phyloP scores from a whole-genome alignment of 805 yeast species.

The Metschnikowia gelsemii region DNA sequence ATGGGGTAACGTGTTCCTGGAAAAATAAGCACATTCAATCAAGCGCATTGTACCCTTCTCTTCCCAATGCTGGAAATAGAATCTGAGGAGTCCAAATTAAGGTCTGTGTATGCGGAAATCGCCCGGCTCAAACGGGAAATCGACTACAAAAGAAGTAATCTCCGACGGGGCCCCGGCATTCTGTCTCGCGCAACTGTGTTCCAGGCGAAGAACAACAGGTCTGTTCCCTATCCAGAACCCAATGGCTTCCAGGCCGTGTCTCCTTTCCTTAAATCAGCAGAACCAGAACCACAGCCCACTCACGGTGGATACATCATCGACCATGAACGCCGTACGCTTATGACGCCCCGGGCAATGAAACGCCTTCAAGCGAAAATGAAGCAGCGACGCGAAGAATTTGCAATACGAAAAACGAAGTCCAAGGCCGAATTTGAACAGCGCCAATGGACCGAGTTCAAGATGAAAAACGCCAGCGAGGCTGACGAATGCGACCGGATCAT shows the following conservation, averaged over 20 bases:
- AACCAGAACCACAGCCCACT: not conserved
- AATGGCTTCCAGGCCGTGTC: not conserved
- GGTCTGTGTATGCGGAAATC: conserved; percentile 7
- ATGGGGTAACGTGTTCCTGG: not conserved
- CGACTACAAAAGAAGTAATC: conserved; percentile 4
- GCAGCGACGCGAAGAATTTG: conserved; percentile 3
- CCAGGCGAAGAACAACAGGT: conserved; percentile 1
- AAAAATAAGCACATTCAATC: not conserved
- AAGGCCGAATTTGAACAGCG: not conserved
- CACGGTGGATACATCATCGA: conserved; percentile 7
- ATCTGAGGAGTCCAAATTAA: not conserved
- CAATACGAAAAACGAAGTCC: not conserved
- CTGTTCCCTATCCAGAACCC: not conserved
- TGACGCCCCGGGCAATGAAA: conserved; percentile 13
- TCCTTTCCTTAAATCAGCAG: not conserved
- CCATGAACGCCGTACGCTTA: conserved; percentile 10
- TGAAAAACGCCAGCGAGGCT: conserved; percentile 33
- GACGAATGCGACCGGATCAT: conserved; percentile 47
- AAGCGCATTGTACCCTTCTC: not conserved
- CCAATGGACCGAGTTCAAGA: conserved; percentile 3
- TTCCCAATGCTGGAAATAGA: not conserved
- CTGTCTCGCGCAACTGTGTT: not conserved
- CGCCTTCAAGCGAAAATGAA: not conserved
- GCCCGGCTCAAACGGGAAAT: conserved; percentile 11
- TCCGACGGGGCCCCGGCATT: not conserved